phyloP scores from a whole-genome alignment of 2,329 filamentous ascomycete species.

The Cytospora piceicola region DNA sequence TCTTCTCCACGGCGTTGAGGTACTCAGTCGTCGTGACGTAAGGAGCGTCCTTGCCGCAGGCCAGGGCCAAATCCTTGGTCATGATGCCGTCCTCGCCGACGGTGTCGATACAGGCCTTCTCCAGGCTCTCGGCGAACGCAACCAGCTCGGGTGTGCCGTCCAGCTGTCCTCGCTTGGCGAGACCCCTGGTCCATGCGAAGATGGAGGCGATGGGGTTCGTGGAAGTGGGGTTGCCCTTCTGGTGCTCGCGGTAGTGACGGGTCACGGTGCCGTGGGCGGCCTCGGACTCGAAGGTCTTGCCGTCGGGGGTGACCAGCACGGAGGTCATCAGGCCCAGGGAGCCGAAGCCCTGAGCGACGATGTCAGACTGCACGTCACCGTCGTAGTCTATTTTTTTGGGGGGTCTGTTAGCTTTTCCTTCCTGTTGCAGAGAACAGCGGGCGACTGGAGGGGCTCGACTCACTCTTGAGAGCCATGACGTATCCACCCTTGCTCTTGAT shows the following conservation, averaged over 20 bases:
- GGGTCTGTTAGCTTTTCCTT: constrained; percentile 27
- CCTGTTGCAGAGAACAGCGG: constrained; percentile 3
- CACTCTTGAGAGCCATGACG: constrained; percentile 98
- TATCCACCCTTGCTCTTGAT: constrained; percentile 97
- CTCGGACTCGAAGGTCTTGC: constrained; percentile 96
- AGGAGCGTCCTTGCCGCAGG: constrained; percentile 84
- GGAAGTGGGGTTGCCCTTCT: constrained; percentile 95
- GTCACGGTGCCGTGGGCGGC: constrained; percentile 98
- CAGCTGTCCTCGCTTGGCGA: constrained; percentile 89
- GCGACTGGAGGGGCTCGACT: constrained; percentile 41
- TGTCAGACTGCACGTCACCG: constrained; percentile 97
- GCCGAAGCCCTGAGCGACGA: constrained; percentile 97
- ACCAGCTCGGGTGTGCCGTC: constrained; percentile 92
- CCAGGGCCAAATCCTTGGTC: constrained; percentile 98
- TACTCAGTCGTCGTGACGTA: constrained; percentile 95
- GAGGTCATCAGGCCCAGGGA: constrained; percentile 99
- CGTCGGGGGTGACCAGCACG: constrained; percentile 93
- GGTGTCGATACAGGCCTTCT: constrained; percentile 91
- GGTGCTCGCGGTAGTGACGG: constrained; percentile 97
- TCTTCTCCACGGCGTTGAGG: constrained; percentile 86
- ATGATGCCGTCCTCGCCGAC: constrained; percentile 94
- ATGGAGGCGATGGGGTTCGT: constrained; percentile 99
- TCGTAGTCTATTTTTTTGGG: constrained; percentile 75
- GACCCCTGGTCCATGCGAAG: constrained; percentile 97
- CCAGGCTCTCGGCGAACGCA: constrained; percentile 86